Percentiles rank a stretch among this genome's conserved stretches.
Conservation (phyloP, 768 basidiomycete species). For the Mycena alexandri region DNA sequence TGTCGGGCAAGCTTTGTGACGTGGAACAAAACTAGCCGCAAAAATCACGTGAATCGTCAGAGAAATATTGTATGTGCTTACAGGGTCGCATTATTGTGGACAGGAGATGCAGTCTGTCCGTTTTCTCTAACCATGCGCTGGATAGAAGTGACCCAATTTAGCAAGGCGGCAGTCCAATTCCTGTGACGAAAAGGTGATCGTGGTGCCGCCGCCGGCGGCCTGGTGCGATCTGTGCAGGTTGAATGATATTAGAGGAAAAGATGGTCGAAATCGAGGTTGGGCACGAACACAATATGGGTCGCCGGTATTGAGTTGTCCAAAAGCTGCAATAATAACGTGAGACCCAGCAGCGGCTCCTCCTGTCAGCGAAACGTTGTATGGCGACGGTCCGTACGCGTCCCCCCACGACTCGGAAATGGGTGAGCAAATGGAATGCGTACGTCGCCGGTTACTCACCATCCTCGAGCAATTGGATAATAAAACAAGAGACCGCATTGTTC, state of each 20-base stretch:
- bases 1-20: constrained; percentile 12
- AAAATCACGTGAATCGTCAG: background rate
- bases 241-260: background rate
- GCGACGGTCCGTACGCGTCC: background rate
- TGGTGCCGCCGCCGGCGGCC: no score
- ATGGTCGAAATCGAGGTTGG: no score
- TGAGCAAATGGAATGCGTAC: no score
- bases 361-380: background rate
- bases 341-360: constrained; percentile 15
- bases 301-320: constrained; percentile 6
- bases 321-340: constrained; percentile 3
- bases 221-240: constrained; percentile 9
- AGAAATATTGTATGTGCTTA: background rate
- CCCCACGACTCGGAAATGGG: background rate
- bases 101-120: background rate
- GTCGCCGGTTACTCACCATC: background rate
- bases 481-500: constrained; percentile 22
- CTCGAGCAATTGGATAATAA: constrained; percentile 14
- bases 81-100: constrained; percentile 5
- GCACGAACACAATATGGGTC: constrained; percentile 20
- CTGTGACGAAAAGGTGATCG: constrained; percentile 26
- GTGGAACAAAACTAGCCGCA: constrained; percentile 15
- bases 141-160: background rate
- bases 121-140: background rate
- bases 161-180: constrained; percentile 1